phyloP scores from a whole-genome alignment of 176 grass and related monocot species.

The Rhynchospora breviuscula region DNA sequence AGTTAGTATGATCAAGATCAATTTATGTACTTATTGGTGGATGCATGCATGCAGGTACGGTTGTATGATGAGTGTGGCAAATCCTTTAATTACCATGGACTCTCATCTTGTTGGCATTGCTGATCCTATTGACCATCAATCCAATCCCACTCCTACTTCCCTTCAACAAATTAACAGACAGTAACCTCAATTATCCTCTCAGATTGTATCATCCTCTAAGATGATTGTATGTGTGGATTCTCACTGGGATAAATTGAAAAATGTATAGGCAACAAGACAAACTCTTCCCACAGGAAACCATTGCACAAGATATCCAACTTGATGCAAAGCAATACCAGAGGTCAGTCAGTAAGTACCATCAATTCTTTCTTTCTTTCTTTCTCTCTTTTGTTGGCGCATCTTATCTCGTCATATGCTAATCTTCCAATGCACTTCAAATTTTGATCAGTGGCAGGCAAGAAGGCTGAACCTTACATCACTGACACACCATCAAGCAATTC shows the following conservation, averaged over 20 bases:
- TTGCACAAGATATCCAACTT: not conserved
- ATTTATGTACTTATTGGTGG: not conserved
- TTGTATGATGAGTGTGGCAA: constrained; percentile 55
- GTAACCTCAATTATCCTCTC: not conserved
- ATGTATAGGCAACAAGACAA: not conserved
- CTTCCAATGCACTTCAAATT: not conserved
- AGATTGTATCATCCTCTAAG: not conserved
- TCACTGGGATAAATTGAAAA: not conserved
- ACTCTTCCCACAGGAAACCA: not conserved
- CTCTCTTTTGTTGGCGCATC: not conserved
- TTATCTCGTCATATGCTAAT: not conserved
- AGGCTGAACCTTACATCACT: not conserved
- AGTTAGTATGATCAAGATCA: not conserved
- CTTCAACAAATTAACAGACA: not conserved
- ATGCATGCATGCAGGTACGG: constrained; percentile 13
- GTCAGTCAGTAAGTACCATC: not conserved
- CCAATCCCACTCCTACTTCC: not conserved
- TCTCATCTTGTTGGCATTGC: constrained; percentile 72
- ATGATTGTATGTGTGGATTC: not conserved
- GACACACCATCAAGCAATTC: not conserved
- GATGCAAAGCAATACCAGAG: not conserved
- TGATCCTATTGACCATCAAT: not conserved
- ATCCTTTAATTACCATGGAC: constrained; percentile 37
- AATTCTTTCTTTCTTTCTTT: not conserved
- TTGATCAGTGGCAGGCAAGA: not conserved